phyloP scores from a whole-genome alignment of 2,329 filamentous ascomycete species.

The Xylaria sp. region DNA sequence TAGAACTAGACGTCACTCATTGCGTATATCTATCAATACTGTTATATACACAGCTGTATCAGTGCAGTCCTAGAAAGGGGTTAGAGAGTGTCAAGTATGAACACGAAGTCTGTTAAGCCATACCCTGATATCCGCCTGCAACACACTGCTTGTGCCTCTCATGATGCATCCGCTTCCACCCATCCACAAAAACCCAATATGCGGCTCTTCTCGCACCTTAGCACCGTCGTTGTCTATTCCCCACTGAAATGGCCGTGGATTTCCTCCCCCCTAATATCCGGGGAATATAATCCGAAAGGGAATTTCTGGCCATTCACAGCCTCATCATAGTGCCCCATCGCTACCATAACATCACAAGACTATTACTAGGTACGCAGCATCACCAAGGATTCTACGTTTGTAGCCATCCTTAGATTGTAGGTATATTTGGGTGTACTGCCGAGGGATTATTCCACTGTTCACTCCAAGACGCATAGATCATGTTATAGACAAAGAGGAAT shows the following conservation, averaged over 20 bases:
- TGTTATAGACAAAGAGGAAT: neutral
- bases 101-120: neutral
- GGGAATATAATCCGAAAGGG: neutral
- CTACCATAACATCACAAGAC: neutral
- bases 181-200: neutral
- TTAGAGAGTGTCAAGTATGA: neutral
- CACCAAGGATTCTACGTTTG: neutral
- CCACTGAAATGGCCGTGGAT: neutral
- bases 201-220: neutral
- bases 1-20: neutral
- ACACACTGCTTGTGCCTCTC: neutral
- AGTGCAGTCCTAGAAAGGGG: neutral
- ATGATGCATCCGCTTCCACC: neutral
- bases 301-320: neutral
- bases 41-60: neutral
- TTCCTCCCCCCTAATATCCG: neutral
- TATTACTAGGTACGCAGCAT: neutral
- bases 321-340: neutral
- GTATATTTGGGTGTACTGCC: neutral
- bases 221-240: neutral
- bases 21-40: neutral
- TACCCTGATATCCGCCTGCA: neutral
- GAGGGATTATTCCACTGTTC: neutral
- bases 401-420: slow-evolving; percentile 4
- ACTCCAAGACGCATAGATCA: neutral